Conservation (phyloP, 2,329 filamentous ascomycete species). For the Sclerotinia sclerotiorum region DNA sequence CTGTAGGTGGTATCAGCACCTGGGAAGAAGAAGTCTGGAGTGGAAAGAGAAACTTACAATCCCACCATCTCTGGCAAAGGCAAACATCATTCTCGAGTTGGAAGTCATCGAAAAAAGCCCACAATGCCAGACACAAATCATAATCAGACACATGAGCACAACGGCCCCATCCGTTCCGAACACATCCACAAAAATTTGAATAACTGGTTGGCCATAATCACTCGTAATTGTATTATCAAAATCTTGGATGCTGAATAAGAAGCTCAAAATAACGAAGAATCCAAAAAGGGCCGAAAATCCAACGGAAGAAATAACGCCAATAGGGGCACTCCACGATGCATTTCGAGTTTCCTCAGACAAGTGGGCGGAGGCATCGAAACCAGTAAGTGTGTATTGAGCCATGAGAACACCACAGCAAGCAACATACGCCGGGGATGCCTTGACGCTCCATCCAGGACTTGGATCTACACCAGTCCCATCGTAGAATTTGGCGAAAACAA, state of each 20-base stretch:
- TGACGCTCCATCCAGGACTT: conserved; percentile 52
- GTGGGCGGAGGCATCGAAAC: conserved; percentile 57
- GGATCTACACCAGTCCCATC: conserved; percentile 49
- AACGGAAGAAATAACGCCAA: conserved; percentile 57
- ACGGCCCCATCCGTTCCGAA: conserved; percentile 57
- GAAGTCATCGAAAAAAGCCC: conserved; percentile 58
- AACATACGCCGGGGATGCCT: conserved; percentile 55
- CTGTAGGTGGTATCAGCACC: conserved; percentile 27
- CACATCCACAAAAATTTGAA: conserved; percentile 59
- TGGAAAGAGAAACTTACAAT: conserved; percentile 41
- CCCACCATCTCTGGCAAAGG: conserved; percentile 56
- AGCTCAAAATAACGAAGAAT: conserved; percentile 58
- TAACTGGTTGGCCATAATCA: conserved; percentile 52
- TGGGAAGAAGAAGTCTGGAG: not conserved
- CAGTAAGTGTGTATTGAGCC: conserved; percentile 55
- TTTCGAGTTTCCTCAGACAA: conserved; percentile 58
- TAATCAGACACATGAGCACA: conserved; percentile 54
- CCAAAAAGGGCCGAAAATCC: conserved; percentile 57
- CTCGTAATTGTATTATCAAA: conserved; percentile 50
- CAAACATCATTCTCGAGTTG: conserved; percentile 61
- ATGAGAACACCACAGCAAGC: conserved; percentile 55
- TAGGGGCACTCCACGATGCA: conserved; percentile 56
- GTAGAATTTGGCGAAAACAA: conserved; percentile 55
- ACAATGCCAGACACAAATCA: conserved; percentile 62
- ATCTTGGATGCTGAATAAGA: conserved; percentile 60